Percentiles rank a stretch among this genome's conserved stretches.
phyloP scores from a whole-genome alignment of 2,329 filamentous ascomycete species.

The Colletotrichum sp. region DNA sequence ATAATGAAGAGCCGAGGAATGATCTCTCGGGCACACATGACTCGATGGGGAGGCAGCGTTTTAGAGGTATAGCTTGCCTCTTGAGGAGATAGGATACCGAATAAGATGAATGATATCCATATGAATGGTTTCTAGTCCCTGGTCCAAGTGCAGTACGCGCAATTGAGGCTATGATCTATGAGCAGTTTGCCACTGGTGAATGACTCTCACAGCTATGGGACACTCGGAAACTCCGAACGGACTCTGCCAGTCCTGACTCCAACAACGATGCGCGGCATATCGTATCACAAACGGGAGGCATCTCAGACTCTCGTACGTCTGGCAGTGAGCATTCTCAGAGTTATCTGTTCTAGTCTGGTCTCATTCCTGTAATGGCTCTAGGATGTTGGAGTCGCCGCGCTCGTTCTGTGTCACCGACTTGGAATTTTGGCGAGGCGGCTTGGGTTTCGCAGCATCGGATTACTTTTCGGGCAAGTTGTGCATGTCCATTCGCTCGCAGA shows the following conservation, averaged over 20 bases:
- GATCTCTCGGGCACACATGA: slow-evolving; percentile 10
- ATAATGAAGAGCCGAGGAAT: slow-evolving; percentile 19
- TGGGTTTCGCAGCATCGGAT: not conserved
- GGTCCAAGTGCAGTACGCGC: not conserved
- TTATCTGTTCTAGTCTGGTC: too few species aligned
- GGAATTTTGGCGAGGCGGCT: not conserved
- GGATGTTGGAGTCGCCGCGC: too few species aligned
- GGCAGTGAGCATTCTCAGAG: too few species aligned
- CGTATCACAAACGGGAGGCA: not conserved
- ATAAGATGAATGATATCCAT: slow-evolving; percentile 16
- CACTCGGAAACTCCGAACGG: not conserved
- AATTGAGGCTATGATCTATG: not conserved
- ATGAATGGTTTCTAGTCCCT: not conserved
- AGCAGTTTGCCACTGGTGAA: not conserved
- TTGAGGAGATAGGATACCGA: slow-evolving; percentile 11
- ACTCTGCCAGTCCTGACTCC: not conserved
- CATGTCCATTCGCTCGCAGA: not conserved
- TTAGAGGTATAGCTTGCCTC: not conserved
- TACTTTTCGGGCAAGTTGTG: not conserved
- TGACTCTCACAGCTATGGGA: not conserved
- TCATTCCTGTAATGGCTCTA: too few species aligned
- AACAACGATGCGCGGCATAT: not conserved
- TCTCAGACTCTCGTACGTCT: not conserved
- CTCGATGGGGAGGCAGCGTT: not conserved
- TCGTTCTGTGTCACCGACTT: too few species aligned